Percentiles rank a stretch among this genome's conserved stretches.
Conservation (phyloP, 176 grass and related monocot genomes). For the Guadua angustifolia region DNA sequence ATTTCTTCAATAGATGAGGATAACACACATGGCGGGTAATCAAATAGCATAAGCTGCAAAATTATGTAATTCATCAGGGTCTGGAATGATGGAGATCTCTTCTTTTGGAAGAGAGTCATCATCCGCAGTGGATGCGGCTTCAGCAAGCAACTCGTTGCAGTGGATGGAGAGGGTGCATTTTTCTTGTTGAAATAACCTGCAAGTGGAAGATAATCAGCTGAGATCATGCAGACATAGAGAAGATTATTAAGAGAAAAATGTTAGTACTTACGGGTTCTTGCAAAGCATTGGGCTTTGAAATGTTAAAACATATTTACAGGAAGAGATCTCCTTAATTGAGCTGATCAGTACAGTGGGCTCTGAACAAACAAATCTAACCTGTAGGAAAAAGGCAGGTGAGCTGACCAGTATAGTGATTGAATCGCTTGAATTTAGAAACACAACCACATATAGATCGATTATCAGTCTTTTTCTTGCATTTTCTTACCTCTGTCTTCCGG, state of each 20-base stretch:
- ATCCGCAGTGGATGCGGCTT: conserved; percentile 40
- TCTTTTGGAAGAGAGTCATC: conserved; percentile 53
- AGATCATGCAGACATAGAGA: neutral
- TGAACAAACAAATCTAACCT: conserved; percentile 94
- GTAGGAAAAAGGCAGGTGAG: conserved; percentile 30
- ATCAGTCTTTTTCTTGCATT: neutral
- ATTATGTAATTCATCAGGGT: conserved; percentile 48
- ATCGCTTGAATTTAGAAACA: neutral
- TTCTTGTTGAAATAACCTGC: conserved; percentile 89
- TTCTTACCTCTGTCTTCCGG: conserved; percentile 80
- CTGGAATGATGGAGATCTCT: conserved; percentile 50
- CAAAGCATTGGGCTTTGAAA: conserved; percentile 87
- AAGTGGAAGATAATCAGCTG: neutral
- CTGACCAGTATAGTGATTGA: neutral
- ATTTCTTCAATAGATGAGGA: neutral
- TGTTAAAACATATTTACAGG: conserved; percentile 86
- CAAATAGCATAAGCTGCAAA: conserved; percentile 56
- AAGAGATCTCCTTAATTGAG: conserved; percentile 93
- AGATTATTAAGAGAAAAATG: neutral
- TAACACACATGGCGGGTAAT: conserved; percentile 2
- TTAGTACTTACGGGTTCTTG: conserved; percentile 79
- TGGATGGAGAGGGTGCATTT: conserved; percentile 70
- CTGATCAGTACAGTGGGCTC: conserved; percentile 71
- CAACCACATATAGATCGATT: neutral
- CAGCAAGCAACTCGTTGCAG: conserved; percentile 61